Conservation (phyloP, 2,329 filamentous ascomycete species). For the Cladophialophora chaetospira region DNA sequence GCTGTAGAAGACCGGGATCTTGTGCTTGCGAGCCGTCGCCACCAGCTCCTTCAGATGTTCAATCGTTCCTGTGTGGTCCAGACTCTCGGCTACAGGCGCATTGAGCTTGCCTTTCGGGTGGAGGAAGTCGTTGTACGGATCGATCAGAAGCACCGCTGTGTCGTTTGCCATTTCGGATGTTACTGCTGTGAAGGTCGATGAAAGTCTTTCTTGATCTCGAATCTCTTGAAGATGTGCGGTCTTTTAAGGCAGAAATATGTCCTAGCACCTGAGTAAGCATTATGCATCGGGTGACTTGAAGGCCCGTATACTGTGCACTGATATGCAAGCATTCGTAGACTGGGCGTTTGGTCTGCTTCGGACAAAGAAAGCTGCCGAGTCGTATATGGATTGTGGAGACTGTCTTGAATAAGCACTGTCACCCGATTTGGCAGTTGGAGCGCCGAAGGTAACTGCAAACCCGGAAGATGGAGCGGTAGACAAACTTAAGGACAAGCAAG, state of each 20-base stretch:
- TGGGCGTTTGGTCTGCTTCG: too few species aligned
- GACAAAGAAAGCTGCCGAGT: not conserved
- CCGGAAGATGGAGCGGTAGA: too few species aligned
- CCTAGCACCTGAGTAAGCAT: not conserved
- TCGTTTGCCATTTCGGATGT: constrained; percentile 3
- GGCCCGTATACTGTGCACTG: not conserved
- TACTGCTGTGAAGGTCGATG: not conserved
- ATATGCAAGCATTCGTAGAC: not conserved
- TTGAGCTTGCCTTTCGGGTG: constrained; percentile 30
- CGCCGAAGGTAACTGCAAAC: not conserved
- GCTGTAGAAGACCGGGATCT: constrained; percentile 40
- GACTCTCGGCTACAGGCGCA: not conserved
- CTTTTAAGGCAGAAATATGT: not conserved
- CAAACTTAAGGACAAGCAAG: too few species aligned
- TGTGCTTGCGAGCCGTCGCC: constrained; percentile 28
- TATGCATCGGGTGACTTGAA: not conserved
- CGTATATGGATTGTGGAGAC: not conserved
- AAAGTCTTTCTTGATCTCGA: not conserved
- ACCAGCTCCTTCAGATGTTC: constrained; percentile 35
- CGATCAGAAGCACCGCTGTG: constrained; percentile 31
- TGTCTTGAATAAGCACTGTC: not conserved
- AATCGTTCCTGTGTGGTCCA: constrained; percentile 30
- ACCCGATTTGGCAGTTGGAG: not conserved
- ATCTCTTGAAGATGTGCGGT: not conserved
- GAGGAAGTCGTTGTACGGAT: constrained; percentile 35